Percentiles rank a stretch among this genome's conserved stretches.
These are phyloP conservation scores for Eucalyptus victrix DNA, from an alignment of 345 rosid species.

Conservation along the genomic window DNA sequence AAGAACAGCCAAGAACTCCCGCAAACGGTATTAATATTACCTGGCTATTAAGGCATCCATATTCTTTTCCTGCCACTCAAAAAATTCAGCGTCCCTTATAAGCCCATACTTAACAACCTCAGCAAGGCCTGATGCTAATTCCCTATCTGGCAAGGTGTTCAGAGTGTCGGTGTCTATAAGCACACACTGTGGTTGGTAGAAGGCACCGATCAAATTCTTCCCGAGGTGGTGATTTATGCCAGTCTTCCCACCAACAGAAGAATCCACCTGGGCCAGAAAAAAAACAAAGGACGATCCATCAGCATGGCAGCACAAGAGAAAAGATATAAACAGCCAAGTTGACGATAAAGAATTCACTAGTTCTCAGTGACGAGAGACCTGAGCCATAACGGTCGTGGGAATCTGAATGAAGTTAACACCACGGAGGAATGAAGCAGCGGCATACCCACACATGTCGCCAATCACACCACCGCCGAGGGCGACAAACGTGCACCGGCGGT, in stretches of 20 bases:
- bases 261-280: constrained; percentile 56
- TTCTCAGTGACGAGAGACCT: constrained; percentile 23
- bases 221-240: constrained; percentile 93
- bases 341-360: neutral
- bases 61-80: constrained; percentile 95
- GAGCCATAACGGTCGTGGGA: constrained; percentile 98
- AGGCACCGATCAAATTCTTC: constrained; percentile 96
- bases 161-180: constrained; percentile 83
- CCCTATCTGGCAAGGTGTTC: constrained; percentile 79
- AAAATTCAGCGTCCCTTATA: constrained; percentile 86
- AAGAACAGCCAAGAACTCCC: neutral
- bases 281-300: neutral
- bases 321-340: neutral
- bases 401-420: constrained; percentile 99
- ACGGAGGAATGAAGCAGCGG: constrained; percentile 92
- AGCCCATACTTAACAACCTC: constrained; percentile 98
- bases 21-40: constrained; percentile 11
- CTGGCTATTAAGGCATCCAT: constrained; percentile 66
- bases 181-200: constrained; percentile 98
- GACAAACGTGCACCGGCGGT: constrained; percentile 77
- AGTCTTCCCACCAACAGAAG: constrained; percentile 98
- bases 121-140: constrained; percentile 88
- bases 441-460: constrained; percentile 97
- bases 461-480: constrained; percentile 99
- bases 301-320: neutral